Base-by-base conservation (phyloP, 306 rosid genomes). In the Potentilla sterilis region DNA sequence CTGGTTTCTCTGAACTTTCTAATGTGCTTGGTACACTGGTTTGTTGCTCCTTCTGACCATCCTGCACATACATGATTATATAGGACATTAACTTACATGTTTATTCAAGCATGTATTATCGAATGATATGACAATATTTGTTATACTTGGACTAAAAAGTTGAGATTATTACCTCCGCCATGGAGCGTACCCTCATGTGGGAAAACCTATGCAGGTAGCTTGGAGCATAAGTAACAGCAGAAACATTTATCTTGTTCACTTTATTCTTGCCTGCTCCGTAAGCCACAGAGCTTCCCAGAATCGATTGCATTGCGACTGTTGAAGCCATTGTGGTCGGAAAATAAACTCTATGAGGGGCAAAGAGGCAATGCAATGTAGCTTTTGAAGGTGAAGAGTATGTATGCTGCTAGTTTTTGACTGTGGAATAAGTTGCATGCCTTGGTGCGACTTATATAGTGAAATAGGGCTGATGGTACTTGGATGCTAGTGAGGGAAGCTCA, bases 41-140 rank as follows among this genome's bases (percentile, higher is more conserved):
- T 35, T 43, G 46, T 38, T 72, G 48, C 46, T 72, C 75, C 12
- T 71, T 71, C 44, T 71, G 19, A 9, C 19, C 65, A 72, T 54
- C 48, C 49, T 52, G 48, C 75, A 71, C 21, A 19, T 71, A 22
- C 5, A 52, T 71, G 22, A 52, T n/a, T 52, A 52, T 37, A 37
- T 15, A 47, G 1, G 15, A 46, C 41, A 38, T 16, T 47, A 5
- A 49, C 21, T 49, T 49, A 49, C 4, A 49, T 49, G 21, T 49
- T 49, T 49, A 16, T 49, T 49, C n/a, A 47, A 47, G 52, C 6
- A 3, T 12, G 18, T 15, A 12, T 12, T 47, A 47, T 2, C 6
- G 4, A 47, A 47, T 47, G 52, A 47, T 47, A 47, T 42, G 46
- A 42, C 46, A 7, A 42, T 47, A 42, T 47, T 13, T 47, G 19